Percentiles rank a stretch among this genome's conserved stretches.
Evolutionary conservation across 495 filamentous ascomycete species (phyloP).

Genomic region (Trichoderma reesei): DNA sequence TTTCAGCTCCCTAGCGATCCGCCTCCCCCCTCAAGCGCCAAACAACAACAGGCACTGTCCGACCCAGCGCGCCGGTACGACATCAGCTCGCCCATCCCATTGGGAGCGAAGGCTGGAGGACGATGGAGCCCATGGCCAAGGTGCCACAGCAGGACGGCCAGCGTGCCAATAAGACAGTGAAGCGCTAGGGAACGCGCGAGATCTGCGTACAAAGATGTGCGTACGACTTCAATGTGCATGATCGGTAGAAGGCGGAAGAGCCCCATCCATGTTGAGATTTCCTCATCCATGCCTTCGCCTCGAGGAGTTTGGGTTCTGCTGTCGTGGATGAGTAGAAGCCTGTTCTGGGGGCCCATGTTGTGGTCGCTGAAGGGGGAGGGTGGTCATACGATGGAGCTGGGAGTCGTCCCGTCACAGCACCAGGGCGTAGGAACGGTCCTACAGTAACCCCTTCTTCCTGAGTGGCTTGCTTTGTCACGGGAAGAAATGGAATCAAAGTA

Average conservation of each 20-base stretch:
- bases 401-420: neutral
- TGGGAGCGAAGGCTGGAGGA: neutral
- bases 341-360: neutral
- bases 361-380: neutral
- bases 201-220: slow-evolving; percentile 9
- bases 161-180: neutral
- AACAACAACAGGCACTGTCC: slow-evolving; percentile 3
- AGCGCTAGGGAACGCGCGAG: slow-evolving; percentile 6
- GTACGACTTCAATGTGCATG: slow-evolving; percentile 6
- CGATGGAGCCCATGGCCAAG: neutral
- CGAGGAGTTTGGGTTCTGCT: neutral
- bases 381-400: neutral
- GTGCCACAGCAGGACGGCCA: neutral
- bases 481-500: neutral
- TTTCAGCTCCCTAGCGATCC: neutral
- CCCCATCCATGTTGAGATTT: neutral
- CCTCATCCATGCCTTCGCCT: slow-evolving; percentile 1
- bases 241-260: neutral
- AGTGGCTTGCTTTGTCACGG: neutral
- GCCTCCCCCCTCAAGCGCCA: neutral
- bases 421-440: neutral
- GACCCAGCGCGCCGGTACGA: neutral
- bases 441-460: neutral
- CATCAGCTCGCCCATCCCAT: slow-evolving; percentile 2
- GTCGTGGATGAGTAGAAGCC: neutral